Evolutionary conservation across 2,329 filamentous ascomycete species (phyloP).

Genomic region (Rhynchosporium graminicola): DNA sequence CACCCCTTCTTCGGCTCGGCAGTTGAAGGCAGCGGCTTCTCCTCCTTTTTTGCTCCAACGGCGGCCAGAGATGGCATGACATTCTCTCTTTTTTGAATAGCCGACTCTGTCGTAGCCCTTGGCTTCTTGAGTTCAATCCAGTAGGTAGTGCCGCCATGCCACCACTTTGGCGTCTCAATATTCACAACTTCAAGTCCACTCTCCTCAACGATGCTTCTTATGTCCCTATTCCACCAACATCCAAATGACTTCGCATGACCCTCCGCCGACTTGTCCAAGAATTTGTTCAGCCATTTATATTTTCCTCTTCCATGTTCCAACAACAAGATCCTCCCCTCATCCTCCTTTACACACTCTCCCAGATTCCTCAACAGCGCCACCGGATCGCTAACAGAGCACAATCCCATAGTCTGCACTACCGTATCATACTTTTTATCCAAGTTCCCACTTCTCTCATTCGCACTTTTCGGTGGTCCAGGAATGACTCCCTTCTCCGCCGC

Average conservation of each 20-base stretch:
- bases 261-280: conserved; percentile 56
- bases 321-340: conserved; percentile 59
- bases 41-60: not conserved
- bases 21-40: not conserved
- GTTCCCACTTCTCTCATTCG: conserved; percentile 32
- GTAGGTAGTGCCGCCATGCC: conserved; percentile 59
- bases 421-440: conserved; percentile 54
- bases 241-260: conserved; percentile 61
- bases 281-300: conserved; percentile 55
- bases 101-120: conserved; percentile 12
- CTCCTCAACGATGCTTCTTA: conserved; percentile 54
- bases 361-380: conserved; percentile 54
- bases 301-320: conserved; percentile 63
- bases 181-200: conserved; percentile 60
- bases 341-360: conserved; percentile 53
- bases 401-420: conserved; percentile 63
- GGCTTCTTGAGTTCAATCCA: conserved; percentile 54
- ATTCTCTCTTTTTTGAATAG: not conserved
- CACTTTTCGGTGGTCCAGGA: conserved; percentile 33
- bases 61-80: not conserved
- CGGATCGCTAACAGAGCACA: conserved; percentile 63
- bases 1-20: not conserved
- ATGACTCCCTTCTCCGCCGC: conserved; percentile 31
- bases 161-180: conserved; percentile 49
- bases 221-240: conserved; percentile 70